Evolutionary conservation across 768 basidiomycete genomes (phyloP).

Genomic region (Boletus subparvulus): DNA sequence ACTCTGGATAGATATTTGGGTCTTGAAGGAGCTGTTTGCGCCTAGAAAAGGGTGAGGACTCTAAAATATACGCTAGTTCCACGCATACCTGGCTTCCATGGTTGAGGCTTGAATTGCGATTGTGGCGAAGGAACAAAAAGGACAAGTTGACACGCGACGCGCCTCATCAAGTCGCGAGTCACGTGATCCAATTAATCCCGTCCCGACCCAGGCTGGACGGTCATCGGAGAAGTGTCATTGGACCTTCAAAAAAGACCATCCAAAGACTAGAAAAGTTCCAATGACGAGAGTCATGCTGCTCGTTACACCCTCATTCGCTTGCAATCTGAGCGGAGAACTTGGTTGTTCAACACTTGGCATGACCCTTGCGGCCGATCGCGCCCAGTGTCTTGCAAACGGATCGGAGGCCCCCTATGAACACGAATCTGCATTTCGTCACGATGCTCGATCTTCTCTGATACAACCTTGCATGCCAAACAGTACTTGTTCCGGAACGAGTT

Average conservation of each 20-base stretch:
- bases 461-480: too few relatives aligned
- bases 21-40: constrained; percentile 29
- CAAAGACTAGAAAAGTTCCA: neutral
- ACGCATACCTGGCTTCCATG: constrained; percentile 30
- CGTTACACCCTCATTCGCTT: neutral
- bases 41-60: constrained; percentile 7
- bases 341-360: too few relatives aligned
- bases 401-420: neutral
- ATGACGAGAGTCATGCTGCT: neutral
- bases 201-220: too few relatives aligned
- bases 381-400: neutral
- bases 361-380: neutral
- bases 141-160: constrained; percentile 19
- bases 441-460: too few relatives aligned
- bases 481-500: too few relatives aligned
- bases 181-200: constrained; percentile 9
- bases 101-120: neutral
- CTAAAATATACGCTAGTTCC: too few relatives aligned
- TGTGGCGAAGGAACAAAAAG: constrained; percentile 4
- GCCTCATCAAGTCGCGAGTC: constrained; percentile 21
- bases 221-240: too few relatives aligned
- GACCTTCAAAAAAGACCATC: too few relatives aligned
- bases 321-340: neutral
- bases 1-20: constrained; percentile 30
- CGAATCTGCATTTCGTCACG: too few relatives aligned